Base-by-base conservation (phyloP, 2,329 filamentous ascomycete genomes). In the Pseudogymnoascus pannorum region DNA sequence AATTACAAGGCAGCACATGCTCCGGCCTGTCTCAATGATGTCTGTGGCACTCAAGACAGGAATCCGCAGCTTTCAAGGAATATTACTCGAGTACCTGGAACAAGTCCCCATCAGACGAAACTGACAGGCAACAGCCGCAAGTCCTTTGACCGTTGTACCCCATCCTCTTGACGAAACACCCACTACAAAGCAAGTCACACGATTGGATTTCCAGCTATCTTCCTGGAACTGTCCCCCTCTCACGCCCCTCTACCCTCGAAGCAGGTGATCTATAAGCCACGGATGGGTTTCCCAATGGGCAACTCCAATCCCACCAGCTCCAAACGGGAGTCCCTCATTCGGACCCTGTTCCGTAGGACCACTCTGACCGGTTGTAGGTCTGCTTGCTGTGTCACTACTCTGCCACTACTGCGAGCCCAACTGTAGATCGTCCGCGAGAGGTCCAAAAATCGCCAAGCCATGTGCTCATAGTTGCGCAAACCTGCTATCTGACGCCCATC, bases 61-160 rank as follows among this genome's bases (percentile, higher is more conserved):
- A 51, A 29, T 51, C 44, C 44, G 44, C 22, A 51, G n/a, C 14
- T 51, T 51, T 9, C 44, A 51, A 29, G 44, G 44, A 51, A 51
- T 12, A 51, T 51, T 51, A 51, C 24, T 51, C 44, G 24, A 51
- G 44, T 6, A 51, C 24, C 44, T 51, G n/a, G n/a, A 51, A 51
- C 44, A 29, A 3, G 6, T 4, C n/a, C 24, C 44, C 24, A 51
- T 51, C 44, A 51, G 44, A 51, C 44, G 44, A 51, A 51, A 51
- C 44, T 51, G 44, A 51, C 44, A 51, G 44, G 44, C 44, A 51
- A 8, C 44, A 51, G 44, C 44, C 44, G 44, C 24, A n/a, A 51
- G 24, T 51, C 24, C 44, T 11, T 51, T 51, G 44, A 51, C 44
- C 44, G 22, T 18, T 26, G 44, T 29, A 29, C 33, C 22, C 44